Evolutionary conservation across 2,329 filamentous ascomycete genomes (phyloP), one percentile per base, ranked within the genome.

Genomic region (Rhynchosporium graminicola): DNA sequence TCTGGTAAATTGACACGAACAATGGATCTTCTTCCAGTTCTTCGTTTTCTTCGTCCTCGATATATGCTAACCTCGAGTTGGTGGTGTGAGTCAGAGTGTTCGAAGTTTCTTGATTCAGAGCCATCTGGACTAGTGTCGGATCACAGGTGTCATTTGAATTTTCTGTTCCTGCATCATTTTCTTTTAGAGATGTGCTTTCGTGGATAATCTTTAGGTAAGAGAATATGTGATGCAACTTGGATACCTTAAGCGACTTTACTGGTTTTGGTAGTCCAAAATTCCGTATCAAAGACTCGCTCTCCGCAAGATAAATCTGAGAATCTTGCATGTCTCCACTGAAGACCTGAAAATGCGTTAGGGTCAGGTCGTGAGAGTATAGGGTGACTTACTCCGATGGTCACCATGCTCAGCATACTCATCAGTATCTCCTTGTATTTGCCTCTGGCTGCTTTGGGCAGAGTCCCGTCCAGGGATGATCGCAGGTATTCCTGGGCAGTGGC

Each of bases 361-460:
- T 20, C 20, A 7, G 36, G 33, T 28, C 12, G 1, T 20, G 4
- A 12, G 4, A 36, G 6, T 29, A 38, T 3, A 3, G 13, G 15
- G 13, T 43, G 20, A 50, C 61, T 54, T 60, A 65, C 64, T 31
- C 64, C 64, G 47, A 66, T 66, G 3, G 64, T 66, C 4, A 66
- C 64, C 64, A 66, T 66, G 45, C 61, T 64, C 5, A 66, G 54
- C 28, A 56, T 42, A 29, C 56, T 58, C 64, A 66, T 66, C n/a
- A 66, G 43, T 5, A 66, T 38, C 45, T 66, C 64, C 48, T 66
- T 66, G 31, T 66, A 66, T 31, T 66, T 66, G 3, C 59, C 64
- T 45, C 61, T 57, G 3, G 59, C 28, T 13, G 64, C 36, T 36
- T 65, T 65, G 1, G 63, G 48, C 4, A 62, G 40, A 29, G 36